Conservation (phyloP, 2,329 filamentous ascomycete species). For the Cordyceps pruinosa region DNA sequence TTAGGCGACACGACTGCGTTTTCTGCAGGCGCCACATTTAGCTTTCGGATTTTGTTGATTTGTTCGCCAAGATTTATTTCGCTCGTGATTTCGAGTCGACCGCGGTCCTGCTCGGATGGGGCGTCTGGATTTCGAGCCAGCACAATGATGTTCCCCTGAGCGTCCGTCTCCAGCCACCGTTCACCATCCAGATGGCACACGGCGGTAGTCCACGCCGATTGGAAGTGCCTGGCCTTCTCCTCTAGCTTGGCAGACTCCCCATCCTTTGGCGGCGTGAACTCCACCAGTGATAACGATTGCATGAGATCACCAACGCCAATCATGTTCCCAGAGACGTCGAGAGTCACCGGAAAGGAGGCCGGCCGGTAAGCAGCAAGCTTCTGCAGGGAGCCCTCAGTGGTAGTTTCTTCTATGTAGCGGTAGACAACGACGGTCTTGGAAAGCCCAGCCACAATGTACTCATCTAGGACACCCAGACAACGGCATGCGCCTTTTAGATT, state of each 20-base stretch:
- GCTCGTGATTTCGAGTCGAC: constrained; percentile 63
- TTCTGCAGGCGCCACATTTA: constrained; percentile 59
- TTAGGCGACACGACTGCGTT: constrained; percentile 67
- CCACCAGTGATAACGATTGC: constrained; percentile 79
- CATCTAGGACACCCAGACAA: constrained; percentile 65
- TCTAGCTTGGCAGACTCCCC: constrained; percentile 56
- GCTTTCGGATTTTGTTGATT: constrained; percentile 77
- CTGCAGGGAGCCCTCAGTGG: constrained; percentile 49
- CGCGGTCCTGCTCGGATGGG: constrained; percentile 66
- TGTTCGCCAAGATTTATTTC: constrained; percentile 87
- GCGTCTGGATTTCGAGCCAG: constrained; percentile 67
- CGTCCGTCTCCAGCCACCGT: constrained; percentile 76
- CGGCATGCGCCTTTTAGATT: constrained; percentile 74
- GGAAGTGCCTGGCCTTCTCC: constrained; percentile 73
- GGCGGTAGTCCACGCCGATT: constrained; percentile 76
- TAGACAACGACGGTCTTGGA: constrained; percentile 72
- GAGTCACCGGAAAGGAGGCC: constrained; percentile 74
- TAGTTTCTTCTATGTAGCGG: constrained; percentile 49
- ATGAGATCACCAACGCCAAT: constrained; percentile 89
- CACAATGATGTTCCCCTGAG: constrained; percentile 80
- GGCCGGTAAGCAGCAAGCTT: constrained; percentile 73
- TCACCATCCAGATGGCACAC: constrained; percentile 65
- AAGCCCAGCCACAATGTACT: constrained; percentile 78
- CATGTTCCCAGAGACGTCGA: constrained; percentile 64
- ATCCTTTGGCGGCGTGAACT: constrained; percentile 55